Evolutionary conservation across 2,329 filamentous ascomycete genomes (phyloP), one percentile per base, ranked within the genome.

Genomic region (Xylaria sp.): DNA sequence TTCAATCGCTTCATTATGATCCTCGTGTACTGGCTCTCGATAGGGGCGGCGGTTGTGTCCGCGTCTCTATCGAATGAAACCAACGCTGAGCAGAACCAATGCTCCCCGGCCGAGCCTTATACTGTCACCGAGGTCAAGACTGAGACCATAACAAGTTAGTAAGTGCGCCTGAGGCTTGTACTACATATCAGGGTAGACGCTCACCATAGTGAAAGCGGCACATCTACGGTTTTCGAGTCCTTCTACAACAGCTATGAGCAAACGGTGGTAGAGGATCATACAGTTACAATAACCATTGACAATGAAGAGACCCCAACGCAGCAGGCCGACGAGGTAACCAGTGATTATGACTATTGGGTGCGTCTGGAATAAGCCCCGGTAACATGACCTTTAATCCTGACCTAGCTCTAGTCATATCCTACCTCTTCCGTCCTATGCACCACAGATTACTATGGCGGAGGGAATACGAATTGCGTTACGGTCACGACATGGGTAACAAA

Each of bases 1-100:
- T 52, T 23, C 48, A 62, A 28, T 61, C 68, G 48, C 48, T 63
- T 69, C 69, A 69, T 50, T 54, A 79, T 79, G 77, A 72, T 77
- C 57, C 64, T 65, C 37, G 44, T 62, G 52, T 69, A 58, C 34
- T 67, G 63, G 34, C 52, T 78, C 13, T 73, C 69, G 65, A 73
- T 68, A 61, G 67, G 76, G 51, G 70, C 69, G 63, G 73, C 70
- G 65, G 54, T 76, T 37, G 72, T 70, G 32, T 48, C 76, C 18
- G 72, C 72, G 56, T 73, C 68, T 37, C 32, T 75, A 9, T 71
- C 66, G 23, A 70, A 54, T 56, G 50, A 69, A 69, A 62, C 68
- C 52, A 34, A n/a, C 15, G 80, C 59, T 76, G 62, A 32, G 15
- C 37, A 56, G 41, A 63, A 63, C 41, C 70, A 70, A 65, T 70